Evolutionary conservation across 129 eudicot species (phyloP), one percentile per base, ranked within the genome.

Genomic region (Cynara cardunculus): DNA sequence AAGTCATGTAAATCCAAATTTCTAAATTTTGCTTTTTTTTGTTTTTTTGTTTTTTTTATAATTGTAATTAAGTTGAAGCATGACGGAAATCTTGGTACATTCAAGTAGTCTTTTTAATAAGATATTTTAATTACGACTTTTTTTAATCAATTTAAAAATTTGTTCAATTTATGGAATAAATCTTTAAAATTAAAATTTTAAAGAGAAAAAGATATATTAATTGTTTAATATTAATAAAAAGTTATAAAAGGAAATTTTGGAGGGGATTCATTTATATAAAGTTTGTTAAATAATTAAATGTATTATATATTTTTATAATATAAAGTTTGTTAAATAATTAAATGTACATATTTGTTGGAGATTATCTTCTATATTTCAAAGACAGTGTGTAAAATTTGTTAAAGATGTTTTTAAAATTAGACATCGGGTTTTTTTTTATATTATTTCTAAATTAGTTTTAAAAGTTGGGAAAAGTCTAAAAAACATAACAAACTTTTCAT

Each of bases 1-100:
- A 49, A 49, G 22, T 56, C 19, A 71, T 32, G 22, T 25, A 72
- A 80, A 72, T 80, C 83, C 34, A 44, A 79, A 27, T 18, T 79
- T 46, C 22, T 46, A 69, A 53, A 21, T 67, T 53, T 18, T 31
- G 30, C 25, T 41, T 41, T 41, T 69, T 11, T 13, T 26, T 12
- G 39, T 1, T 37, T 49, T 27, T 14, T n/a, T n/a, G n/a, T n/a
- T 79, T 21, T 30, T 71, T 25, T 25, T 6, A 6, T 66, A 2
- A 4, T n/a, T n/a, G n/a, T n/a, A n/a, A n/a, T n/a, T n/a, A n/a
- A n/a, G n/a, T n/a, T n/a, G n/a, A n/a, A n/a, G n/a, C n/a, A n/a
- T n/a, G n/a, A n/a, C n/a, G n/a, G n/a, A n/a, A n/a, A n/a, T n/a
- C n/a, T n/a, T n/a, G n/a, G n/a, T n/a, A n/a, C n/a, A n/a, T n/a